phyloP scores from a whole-genome alignment of 2,329 filamentous ascomycete species.

The Pestalotiopsis fici region DNA sequence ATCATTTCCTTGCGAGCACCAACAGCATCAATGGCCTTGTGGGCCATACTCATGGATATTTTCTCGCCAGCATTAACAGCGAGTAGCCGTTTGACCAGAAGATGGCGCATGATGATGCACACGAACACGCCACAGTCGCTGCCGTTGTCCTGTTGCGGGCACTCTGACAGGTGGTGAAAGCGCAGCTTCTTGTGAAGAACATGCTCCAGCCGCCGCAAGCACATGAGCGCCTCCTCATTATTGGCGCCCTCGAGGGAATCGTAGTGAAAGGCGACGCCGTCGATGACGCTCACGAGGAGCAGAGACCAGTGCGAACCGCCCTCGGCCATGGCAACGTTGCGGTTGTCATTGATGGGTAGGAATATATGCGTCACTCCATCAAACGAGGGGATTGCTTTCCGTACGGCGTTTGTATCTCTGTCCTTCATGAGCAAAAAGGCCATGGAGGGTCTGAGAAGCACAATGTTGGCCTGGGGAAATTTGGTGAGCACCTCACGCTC shows the following conservation, averaged over 20 bases:
- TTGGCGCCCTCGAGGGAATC: constrained; percentile 83
- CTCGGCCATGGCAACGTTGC: constrained; percentile 75
- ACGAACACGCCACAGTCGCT: constrained; percentile 96
- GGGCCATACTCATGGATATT: constrained; percentile 90
- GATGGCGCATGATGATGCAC: constrained; percentile 89
- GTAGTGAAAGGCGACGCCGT: constrained; percentile 95
- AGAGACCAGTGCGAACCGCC: constrained; percentile 95
- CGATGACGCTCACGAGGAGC: constrained; percentile 83
- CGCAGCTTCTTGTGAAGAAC: constrained; percentile 68
- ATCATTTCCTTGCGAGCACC: constrained; percentile 89
- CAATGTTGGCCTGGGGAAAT: constrained; percentile 82
- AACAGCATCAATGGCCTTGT: constrained; percentile 78
- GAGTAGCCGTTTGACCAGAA: constrained; percentile 83
- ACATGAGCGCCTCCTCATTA: constrained; percentile 68
- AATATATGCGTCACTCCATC: constrained; percentile 85
- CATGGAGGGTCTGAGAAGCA: constrained; percentile 91
- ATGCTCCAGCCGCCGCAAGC: constrained; percentile 67
- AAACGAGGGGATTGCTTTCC: constrained; percentile 79
- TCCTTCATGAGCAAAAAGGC: constrained; percentile 86
- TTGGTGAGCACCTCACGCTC: constrained; percentile 83
- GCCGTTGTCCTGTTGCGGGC: constrained; percentile 87
- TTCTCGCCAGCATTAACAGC: constrained; percentile 79
- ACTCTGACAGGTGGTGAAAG: constrained; percentile 82
- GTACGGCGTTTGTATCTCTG: constrained; percentile 54
- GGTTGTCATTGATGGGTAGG: constrained; percentile 89